Conservation (phyloP, 495 filamentous ascomycete genomes). For the Penicillium dipodomyicola region DNA sequence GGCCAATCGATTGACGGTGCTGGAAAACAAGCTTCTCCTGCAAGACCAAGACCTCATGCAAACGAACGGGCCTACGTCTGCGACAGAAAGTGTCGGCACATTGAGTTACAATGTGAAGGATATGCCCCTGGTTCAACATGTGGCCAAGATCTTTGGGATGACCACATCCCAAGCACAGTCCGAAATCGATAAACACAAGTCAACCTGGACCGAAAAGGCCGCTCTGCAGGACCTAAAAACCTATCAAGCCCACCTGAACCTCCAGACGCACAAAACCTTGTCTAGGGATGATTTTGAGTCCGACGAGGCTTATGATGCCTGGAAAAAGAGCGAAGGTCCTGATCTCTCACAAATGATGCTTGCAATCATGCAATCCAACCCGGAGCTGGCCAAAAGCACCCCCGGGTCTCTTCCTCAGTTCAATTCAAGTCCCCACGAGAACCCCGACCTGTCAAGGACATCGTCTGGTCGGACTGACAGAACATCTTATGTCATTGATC, state of each 20-base stretch:
- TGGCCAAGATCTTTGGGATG: conserved; percentile 79
- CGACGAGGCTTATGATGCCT: conserved; percentile 84
- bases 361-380: conserved; percentile 79
- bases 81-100: conserved; percentile 74
- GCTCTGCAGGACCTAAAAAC: conserved; percentile 87
- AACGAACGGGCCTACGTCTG: conserved; percentile 54
- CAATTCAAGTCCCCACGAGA: conserved; percentile 39
- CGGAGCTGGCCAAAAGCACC: conserved; percentile 74
- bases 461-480: conserved; percentile 42
- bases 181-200: conserved; percentile 78
- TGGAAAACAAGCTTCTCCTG: conserved; percentile 92
- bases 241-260: conserved; percentile 83
- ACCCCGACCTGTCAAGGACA: conserved; percentile 56
- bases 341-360: conserved; percentile 92
- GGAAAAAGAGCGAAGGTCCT: conserved; percentile 80
- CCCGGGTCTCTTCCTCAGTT: conserved; percentile 52
- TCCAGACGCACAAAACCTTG: conserved; percentile 74
- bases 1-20: conserved; percentile 66
- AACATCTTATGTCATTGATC: conserved; percentile 69
- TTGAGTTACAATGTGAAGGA: conserved; percentile 91
- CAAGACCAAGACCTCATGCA: conserved; percentile 84
- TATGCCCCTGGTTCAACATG: conserved; percentile 88
- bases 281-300: conserved; percentile 83
- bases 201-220: conserved; percentile 84
- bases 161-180: conserved; percentile 72